Evolutionary conservation across 352 stramenopile genomes (phyloP), one percentile per base, ranked within the genome.

Genomic region (Discostella stelligera): DNA sequence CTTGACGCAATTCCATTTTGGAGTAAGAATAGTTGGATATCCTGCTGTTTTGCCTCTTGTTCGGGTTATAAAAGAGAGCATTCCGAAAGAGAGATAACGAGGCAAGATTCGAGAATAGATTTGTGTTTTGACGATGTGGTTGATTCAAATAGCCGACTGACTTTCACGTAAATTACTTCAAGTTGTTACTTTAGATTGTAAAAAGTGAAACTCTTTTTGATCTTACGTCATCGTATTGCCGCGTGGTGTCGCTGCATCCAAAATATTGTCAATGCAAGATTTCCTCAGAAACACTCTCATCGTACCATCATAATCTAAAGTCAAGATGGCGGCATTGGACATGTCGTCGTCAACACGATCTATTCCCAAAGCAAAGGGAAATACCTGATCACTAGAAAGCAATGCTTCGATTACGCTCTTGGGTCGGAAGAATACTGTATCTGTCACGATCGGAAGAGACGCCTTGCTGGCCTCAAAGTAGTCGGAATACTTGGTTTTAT

Each of bases 261-360:
- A 53, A 46, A 82, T 67, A 18, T 82, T 77, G 48, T 86, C 80
- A 65, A 84, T 79, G 48, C 60, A 76, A 27, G 62, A 72, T 55
- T 83, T 80, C 30, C 64, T 74, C n/a, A 86, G 32, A 53, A 83
- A 86, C 0, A 86, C 62, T 68, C 75, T 66, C 41, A 86, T 77
- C 5, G 48, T 80, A 27, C 80, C 80, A 62, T 86, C 80, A 41
- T 86, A 86, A 63, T 86, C 80, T 39, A 79, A 63, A 46, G 70
- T 86, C 39, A 86, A 69, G 16, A 86, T 79, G 21, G 72, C 67
- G 37, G 75, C 75, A 72, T 54, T 82, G 16, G 70, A 79, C 25
- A 86, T 69, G 44, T 86, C 80, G 58, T 84, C 62, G 11, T 74
- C 66, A 5, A 85, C 64, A 65, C 69, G 60, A 58, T 85, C 77